phyloP scores from a whole-genome alignment of 352 stramenopile species.

The Aphanomyces stellatus region DNA sequence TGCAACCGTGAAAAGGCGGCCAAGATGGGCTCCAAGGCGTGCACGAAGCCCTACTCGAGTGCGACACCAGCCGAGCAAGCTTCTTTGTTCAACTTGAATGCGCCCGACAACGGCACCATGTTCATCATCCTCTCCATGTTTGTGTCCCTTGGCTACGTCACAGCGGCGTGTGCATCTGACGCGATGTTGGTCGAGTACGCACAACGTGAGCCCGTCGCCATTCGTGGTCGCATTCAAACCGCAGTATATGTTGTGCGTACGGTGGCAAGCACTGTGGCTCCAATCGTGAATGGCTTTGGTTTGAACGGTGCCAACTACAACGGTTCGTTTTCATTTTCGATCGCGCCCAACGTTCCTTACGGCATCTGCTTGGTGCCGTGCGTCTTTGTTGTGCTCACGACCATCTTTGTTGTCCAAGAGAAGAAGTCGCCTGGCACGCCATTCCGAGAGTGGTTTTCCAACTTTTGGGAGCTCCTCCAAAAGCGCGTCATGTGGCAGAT shows the following conservation, averaged over 20 bases:
- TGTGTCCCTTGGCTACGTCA: not conserved
- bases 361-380: too few relatives aligned
- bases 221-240: too few relatives aligned
- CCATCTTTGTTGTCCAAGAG: not conserved
- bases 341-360: too few relatives aligned
- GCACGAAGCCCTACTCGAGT: not conserved
- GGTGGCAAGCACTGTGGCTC: slow-evolving; percentile 30
- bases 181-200: too few relatives aligned
- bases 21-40: not conserved
- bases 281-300: slow-evolving; percentile 28
- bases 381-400: not conserved
- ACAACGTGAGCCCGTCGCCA: too few relatives aligned
- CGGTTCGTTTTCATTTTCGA: slow-evolving; percentile 37
- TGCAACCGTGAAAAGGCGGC: slow-evolving; percentile 18
- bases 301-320: slow-evolving; percentile 39
- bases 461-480: not conserved
- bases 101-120: not conserved
- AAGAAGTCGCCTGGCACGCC: not conserved
- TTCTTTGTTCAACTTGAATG: not conserved
- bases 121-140: not conserved
- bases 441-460: not conserved
- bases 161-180: too few relatives aligned
- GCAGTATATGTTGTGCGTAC: slow-evolving; percentile 37
- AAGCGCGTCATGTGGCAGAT: not conserved
- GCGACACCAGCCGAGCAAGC: not conserved